Evolutionary conservation across 1,284 basidiomycete species (phyloP), one percentile per base, ranked within the genome.

Genomic region (Fomitopsis betulina): DNA sequence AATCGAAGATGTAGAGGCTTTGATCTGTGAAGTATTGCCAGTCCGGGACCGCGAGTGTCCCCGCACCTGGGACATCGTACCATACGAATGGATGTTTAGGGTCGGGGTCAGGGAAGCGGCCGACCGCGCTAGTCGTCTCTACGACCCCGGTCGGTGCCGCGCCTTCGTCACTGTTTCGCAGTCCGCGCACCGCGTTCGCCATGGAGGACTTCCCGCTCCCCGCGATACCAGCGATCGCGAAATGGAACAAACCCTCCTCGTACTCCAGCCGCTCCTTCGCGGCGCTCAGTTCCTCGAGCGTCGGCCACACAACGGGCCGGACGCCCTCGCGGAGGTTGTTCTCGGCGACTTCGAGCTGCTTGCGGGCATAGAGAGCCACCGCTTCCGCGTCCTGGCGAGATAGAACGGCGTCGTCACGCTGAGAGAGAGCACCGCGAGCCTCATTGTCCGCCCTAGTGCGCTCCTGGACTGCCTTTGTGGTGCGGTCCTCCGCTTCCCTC

Each of bases 11-110:
- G 51, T 57, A 57, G 30, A 57, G 38, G 6, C 56, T 51, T 8
- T 53, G 56, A 7, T 53, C 56, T n/a, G 52, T 53, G 51, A 57
- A 57, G 42, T 53, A 53, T 6, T 42, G n/a, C 56, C 56, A 57
- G 33, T 57, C 56, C 8, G 56, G 51, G 2, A 37, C 33, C 1
- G 52, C 39, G 2, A 57, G 42, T 19, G 51, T 57, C 15, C 56
- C 56, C 2, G 56, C 51, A 1, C 51, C 56, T 1, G 56, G 56
- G 0, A 57, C 42, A 30, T 57, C 56, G 33, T 57, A 57, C 51
- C 50, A 57, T 1, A 57, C 50, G 32, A 57, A 27, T 1, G 39
- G 56, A 19, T 25, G 19, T 13, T 35, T 13, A n/a, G 33, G 27
- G 19, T 53, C 32, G 13, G 50, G 40, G 33, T 57, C 56, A 3